These are phyloP conservation scores for Rhinocladiella mackenziei DNA, from an alignment of 2,329 filamentous ascomycete genomes.

Conservation along the genomic window DNA sequence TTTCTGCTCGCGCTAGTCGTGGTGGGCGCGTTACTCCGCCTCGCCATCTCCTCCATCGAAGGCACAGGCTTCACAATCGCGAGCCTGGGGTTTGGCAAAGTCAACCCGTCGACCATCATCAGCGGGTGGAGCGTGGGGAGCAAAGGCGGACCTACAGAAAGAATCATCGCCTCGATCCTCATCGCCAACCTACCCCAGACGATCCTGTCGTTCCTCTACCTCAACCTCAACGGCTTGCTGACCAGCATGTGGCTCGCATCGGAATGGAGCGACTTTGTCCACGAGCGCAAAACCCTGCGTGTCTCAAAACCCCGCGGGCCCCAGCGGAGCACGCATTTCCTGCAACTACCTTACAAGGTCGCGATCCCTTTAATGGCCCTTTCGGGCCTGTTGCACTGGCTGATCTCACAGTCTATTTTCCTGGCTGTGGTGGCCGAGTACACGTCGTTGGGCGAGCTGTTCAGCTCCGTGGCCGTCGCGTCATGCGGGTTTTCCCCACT, in stretches of 20 bases:
- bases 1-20: conserved; percentile 10
- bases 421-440: conserved; percentile 36
- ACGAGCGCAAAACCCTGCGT: conserved; percentile 36
- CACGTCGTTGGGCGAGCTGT: conserved; percentile 6
- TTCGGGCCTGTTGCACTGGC: conserved; percentile 40
- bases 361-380: conserved; percentile 35
- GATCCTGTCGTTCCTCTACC: conserved; percentile 37
- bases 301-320: conserved; percentile 36
- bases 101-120: conserved; percentile 20
- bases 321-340: conserved; percentile 42
- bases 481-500: conserved; percentile 30
- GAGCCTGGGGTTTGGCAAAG: conserved; percentile 24
- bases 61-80: not conserved
- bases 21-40: conserved; percentile 4
- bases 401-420: conserved; percentile 45
- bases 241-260: conserved; percentile 47
- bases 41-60: conserved; percentile 5
- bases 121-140: conserved; percentile 17
- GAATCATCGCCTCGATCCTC: conserved; percentile 20
- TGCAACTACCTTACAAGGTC: conserved; percentile 40
- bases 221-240: conserved; percentile 36
- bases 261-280: conserved; percentile 48
- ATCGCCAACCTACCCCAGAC: conserved; percentile 38
- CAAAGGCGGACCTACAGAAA: not conserved
- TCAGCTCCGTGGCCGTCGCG: conserved; percentile 12